Conservation (phyloP, 2,329 filamentous ascomycete genomes). For the Trichoderma sp. region DNA sequence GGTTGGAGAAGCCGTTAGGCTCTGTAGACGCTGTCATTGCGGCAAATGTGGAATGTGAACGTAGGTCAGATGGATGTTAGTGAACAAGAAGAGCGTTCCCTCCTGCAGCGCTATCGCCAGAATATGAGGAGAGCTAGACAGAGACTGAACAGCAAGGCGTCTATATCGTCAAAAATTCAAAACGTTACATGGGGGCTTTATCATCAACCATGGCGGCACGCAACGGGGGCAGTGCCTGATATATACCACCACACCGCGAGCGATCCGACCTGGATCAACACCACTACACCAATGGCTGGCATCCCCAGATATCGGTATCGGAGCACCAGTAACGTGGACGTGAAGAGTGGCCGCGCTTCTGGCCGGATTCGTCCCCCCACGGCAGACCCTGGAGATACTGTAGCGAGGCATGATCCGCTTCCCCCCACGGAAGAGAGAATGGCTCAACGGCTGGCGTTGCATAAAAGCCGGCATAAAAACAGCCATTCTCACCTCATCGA, state of each 20-base stretch:
- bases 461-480: slow-evolving; percentile 10
- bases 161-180: neutral
- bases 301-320: neutral
- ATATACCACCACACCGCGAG: neutral
- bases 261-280: neutral
- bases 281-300: neutral
- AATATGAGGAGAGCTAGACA: neutral
- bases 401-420: neutral
- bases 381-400: neutral
- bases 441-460: neutral
- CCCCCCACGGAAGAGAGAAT: slow-evolving; percentile 16
- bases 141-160: neutral
- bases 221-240: neutral
- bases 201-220: neutral
- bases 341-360: neutral
- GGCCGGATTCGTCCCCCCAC: slow-evolving; percentile 16
- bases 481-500: neutral
- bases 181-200: neutral
- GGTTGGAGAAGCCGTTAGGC: neutral
- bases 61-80: neutral
- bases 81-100: neutral
- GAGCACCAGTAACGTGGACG: neutral
- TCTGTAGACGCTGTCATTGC: slow-evolving; percentile 21
- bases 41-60: neutral
- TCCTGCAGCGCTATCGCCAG: neutral